These are phyloP conservation scores for Agrocybe pediades DNA, from an alignment of 768 basidiomycete species.

Conservation along the genomic window DNA sequence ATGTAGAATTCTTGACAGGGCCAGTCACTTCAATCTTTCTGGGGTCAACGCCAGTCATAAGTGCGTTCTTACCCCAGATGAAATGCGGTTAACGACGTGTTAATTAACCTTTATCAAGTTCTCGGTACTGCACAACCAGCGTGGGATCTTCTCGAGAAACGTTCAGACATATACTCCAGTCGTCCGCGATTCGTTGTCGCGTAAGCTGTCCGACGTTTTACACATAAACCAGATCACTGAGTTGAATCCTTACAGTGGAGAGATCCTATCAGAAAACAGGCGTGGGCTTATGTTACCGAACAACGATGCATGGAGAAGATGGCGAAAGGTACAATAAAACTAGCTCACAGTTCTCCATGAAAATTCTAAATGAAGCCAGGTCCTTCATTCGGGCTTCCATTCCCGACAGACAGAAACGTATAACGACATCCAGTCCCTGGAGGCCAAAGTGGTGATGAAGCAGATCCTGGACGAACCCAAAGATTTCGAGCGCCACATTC, in stretches of 20 bases:
- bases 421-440: constrained; percentile 46
- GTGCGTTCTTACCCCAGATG: constrained; percentile 19
- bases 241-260: constrained; percentile 29
- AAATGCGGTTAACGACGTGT: not conserved
- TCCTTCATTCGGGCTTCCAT: constrained; percentile 47
- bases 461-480: constrained; percentile 41
- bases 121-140: constrained; percentile 44
- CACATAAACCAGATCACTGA: not conserved
- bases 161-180: constrained; percentile 49
- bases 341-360: not conserved
- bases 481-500: constrained; percentile 40
- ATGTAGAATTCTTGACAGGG: too few relatives aligned
- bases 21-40: constrained; percentile 42
- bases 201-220: too few relatives aligned
- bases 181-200: constrained; percentile 49
- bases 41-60: constrained; percentile 43
- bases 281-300: constrained; percentile 48
- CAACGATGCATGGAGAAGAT: constrained; percentile 46
- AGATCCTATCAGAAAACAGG: constrained; percentile 47
- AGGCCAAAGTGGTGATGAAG: constrained; percentile 44
- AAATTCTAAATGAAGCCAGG: constrained; percentile 21
- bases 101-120: constrained; percentile 24
- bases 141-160: constrained; percentile 39
- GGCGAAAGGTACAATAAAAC: constrained; percentile 43
- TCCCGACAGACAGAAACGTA: constrained; percentile 42